Evolutionary conservation across 2,329 filamentous ascomycete genomes (phyloP).

Genomic region (Paecilomyces sp.): DNA sequence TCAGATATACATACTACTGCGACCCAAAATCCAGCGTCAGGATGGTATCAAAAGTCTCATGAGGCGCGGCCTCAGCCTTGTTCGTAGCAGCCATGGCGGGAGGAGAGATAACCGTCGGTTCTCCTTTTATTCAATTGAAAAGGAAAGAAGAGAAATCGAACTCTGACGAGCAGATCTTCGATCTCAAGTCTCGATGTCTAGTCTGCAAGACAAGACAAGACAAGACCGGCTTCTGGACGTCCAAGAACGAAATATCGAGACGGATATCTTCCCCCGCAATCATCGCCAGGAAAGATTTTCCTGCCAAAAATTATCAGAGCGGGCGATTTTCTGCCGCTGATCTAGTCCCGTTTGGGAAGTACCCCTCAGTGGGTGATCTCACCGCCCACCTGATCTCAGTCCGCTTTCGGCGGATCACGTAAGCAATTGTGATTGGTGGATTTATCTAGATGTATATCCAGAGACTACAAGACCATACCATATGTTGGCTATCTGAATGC

Average conservation of each 20-base stretch:
- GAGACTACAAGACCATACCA: no score
- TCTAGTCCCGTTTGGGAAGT: not conserved
- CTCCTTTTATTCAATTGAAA: not conserved
- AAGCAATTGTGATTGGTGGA: not conserved
- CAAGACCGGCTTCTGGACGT: not conserved
- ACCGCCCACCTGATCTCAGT: not conserved
- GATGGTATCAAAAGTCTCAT: not conserved
- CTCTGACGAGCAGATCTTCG: not conserved
- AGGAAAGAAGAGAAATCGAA: not conserved
- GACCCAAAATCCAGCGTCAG: not conserved
- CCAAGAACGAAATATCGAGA: not conserved
- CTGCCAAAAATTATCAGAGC: not conserved
- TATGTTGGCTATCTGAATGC: not conserved
- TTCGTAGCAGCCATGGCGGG: not conserved
- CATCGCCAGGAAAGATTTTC: not conserved
- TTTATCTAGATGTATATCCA: not conserved
- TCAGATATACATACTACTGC: not conserved
- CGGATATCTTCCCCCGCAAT: not conserved
- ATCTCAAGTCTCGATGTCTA: not conserved
- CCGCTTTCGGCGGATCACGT: not conserved
- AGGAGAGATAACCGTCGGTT: not conserved
- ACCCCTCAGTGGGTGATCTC: not conserved
- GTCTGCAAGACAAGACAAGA: not conserved
- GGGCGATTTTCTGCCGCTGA: not conserved
- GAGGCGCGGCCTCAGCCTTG: not conserved